Evolutionary conservation across 805 yeast genomes (phyloP).

Genomic region (Dipodascus albidus): DNA sequence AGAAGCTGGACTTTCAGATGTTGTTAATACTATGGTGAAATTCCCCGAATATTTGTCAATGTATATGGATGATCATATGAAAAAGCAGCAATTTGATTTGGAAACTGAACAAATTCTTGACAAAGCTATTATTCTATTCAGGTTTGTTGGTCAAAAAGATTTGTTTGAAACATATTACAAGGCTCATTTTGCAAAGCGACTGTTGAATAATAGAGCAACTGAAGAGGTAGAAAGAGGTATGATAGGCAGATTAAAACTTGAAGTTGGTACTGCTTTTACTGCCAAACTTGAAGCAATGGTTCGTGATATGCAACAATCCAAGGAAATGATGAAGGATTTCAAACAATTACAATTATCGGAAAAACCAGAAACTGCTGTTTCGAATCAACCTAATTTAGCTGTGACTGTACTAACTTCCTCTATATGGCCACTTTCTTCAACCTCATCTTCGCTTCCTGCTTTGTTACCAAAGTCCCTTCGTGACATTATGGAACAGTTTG

Average conservation of each 20-base stretch:
- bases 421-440: slow-evolving; percentile 54
- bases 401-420: slow-evolving; percentile 48
- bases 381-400: slow-evolving; percentile 32
- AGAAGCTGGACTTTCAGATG: slow-evolving; percentile 49
- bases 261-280: slow-evolving; percentile 69
- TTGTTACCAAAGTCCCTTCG: slow-evolving; percentile 34
- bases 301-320: slow-evolving; percentile 57
- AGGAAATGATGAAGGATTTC: slow-evolving; percentile 35
- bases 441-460: slow-evolving; percentile 18
- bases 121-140: slow-evolving; percentile 49
- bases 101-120: slow-evolving; percentile 37
- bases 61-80: slow-evolving; percentile 46
- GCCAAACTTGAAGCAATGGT: slow-evolving; percentile 80
- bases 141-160: slow-evolving; percentile 71
- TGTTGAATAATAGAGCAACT: slow-evolving; percentile 39
- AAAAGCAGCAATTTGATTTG: slow-evolving; percentile 36
- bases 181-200: slow-evolving; percentile 74
- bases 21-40: slow-evolving; percentile 40
- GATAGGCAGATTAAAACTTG: slow-evolving; percentile 57
- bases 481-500: slow-evolving; percentile 34
- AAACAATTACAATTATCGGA: slow-evolving; percentile 11
- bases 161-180: slow-evolving; percentile 76
- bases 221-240: slow-evolving; percentile 59
- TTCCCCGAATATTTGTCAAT: slow-evolving; percentile 45
- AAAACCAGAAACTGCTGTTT: slow-evolving; percentile 2